A percentile compares a stretch with the other conserved stretches of the same genome.
Conservation (phyloP, 2,329 filamentous ascomycete species). For the Xenoacremonium recifei region DNA sequence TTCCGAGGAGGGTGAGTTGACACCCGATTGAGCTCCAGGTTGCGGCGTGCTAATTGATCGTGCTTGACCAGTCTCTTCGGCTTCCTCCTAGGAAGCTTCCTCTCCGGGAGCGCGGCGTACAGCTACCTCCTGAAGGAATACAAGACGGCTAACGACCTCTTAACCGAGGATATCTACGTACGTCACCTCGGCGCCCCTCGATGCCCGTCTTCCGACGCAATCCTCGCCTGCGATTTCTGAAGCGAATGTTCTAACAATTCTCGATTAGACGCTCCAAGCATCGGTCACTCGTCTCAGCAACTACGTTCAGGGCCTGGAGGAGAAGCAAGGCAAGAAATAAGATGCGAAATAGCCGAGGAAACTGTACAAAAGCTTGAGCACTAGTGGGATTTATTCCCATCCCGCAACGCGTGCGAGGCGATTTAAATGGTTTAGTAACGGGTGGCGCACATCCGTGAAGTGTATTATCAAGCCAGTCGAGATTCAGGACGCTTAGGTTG, state of each 20-base stretch:
- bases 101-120: conserved; percentile 80
- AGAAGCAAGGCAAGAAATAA: conserved; percentile 73
- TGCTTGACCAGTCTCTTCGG: conserved; percentile 69
- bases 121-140: conserved; percentile 94
- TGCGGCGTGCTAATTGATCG: conserved; percentile 4
- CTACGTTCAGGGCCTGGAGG: conserved; percentile 80
- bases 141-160: conserved; percentile 85
- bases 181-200: too few species aligned
- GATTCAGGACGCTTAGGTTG: too few species aligned
- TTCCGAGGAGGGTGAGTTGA: conserved; percentile 59
- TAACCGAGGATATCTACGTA: conserved; percentile 96
- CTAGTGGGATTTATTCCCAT: conserved; percentile 5
- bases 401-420: conserved; percentile 9
- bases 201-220: too few species aligned
- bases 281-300: conserved; percentile 83
- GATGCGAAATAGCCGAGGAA: conserved; percentile 30
- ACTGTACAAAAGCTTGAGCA: conserved; percentile 18
- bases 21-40: background rate
- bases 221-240: too few species aligned
- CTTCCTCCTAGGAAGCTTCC: conserved; percentile 81
- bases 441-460: background rate
- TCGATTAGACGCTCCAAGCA: conserved; percentile 72
- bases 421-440: conserved; percentile 9
- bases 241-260: conserved; percentile 6
- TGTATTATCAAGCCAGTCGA: too few species aligned